Conservation (phyloP, 306 rosid species). For the Cicer yamashitae region DNA sequence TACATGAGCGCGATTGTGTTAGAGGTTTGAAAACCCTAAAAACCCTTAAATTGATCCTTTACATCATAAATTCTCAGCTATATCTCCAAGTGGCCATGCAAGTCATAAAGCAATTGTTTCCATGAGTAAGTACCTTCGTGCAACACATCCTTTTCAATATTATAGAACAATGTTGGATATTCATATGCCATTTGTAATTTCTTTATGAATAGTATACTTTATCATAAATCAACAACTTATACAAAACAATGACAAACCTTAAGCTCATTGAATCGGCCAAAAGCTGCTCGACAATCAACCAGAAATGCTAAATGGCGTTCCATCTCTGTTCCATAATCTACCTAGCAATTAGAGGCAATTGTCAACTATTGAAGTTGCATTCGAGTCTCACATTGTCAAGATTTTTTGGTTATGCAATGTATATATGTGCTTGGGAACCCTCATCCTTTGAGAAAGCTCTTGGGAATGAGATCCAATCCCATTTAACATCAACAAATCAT, state of each 20-base stretch:
- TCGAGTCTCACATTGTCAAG: too few species aligned
- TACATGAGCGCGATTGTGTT: too few species aligned
- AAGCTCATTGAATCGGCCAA: slow-evolving; percentile 72
- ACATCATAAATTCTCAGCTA: slow-evolving; percentile 13
- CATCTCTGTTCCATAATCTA: slow-evolving; percentile 75
- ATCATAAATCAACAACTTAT: slow-evolving; percentile 11
- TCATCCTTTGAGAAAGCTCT: too few species aligned
- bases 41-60: background rate
- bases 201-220: slow-evolving; percentile 9
- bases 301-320: slow-evolving; percentile 82
- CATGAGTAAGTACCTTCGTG: slow-evolving; percentile 4
- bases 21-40: too few species aligned
- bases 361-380: slow-evolving; percentile 8
- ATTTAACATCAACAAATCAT: slow-evolving; percentile 26
- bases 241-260: slow-evolving; percentile 62
- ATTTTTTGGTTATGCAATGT: too few species aligned
- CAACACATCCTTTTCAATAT: slow-evolving; percentile 19
- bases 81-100: slow-evolving; percentile 12
- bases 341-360: slow-evolving; percentile 57
- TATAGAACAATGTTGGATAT: slow-evolving; percentile 10
- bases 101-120: slow-evolving; percentile 6
- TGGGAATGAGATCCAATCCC: too few species aligned
- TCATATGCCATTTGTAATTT: background rate
- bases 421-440: too few species aligned
- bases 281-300: slow-evolving; percentile 88